Percentiles rank a stretch among this genome's conserved stretches.
These are phyloP conservation scores for Prunus campanulata DNA, from an alignment of 306 rosid species.

Conservation along the genomic window DNA sequence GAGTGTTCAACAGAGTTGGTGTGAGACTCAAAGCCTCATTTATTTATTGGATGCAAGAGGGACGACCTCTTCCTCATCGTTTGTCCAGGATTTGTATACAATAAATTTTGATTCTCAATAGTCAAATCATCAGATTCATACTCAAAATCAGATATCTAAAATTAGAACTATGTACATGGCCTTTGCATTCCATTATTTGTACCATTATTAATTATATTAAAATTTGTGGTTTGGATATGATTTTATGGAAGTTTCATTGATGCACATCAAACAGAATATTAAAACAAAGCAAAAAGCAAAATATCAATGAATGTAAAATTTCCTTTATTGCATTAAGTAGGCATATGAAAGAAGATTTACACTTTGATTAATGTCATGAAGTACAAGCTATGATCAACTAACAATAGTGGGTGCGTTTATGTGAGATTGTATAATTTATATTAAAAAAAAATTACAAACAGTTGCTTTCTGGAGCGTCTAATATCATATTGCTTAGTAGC, in stretches of 20 bases:
- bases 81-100: neutral
- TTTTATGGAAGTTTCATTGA: neutral
- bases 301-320: neutral
- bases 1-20: neutral
- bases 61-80: neutral
- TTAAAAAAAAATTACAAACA: neutral
- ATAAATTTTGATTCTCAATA: neutral
- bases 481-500: constrained; percentile 20
- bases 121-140: neutral
- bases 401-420: constrained; percentile 19
- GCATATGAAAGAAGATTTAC: constrained; percentile 19
- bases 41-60: neutral
- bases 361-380: constrained; percentile 4
- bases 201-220: neutral
- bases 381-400: constrained; percentile 25
- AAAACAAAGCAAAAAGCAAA: neutral
- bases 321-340: constrained; percentile 15
- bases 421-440: constrained; percentile 22
- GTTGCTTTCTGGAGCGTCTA: too few relatives aligned
- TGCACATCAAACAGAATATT: neutral
- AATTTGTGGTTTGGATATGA: neutral
- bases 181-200: neutral
- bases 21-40: neutral
- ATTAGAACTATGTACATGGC: neutral
- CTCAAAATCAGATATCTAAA: neutral